Evolutionary conservation across 768 basidiomycete genomes (phyloP).

Genomic region (Suillus luteus): DNA sequence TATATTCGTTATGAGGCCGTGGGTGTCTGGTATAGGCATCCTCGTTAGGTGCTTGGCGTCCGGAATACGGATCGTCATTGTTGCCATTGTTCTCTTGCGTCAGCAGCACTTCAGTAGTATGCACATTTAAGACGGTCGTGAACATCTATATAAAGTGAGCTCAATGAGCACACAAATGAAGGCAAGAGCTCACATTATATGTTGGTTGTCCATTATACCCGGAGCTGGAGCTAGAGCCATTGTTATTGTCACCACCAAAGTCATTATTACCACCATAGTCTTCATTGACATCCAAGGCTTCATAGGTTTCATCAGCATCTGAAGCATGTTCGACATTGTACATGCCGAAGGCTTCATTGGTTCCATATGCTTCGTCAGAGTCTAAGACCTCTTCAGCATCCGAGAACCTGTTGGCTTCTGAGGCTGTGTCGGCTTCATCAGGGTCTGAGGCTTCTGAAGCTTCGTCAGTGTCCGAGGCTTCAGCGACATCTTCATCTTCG

Average conservation of each 20-base stretch:
- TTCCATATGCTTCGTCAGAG: too few relatives aligned
- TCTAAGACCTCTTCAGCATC: too few relatives aligned
- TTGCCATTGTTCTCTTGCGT: neutral
- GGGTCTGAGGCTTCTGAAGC: too few relatives aligned
- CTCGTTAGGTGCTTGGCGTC: neutral
- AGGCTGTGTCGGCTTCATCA: too few relatives aligned
- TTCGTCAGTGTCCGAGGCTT: too few relatives aligned
- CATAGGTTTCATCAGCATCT: neutral
- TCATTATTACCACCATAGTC: neutral
- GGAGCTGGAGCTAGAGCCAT: neutral
- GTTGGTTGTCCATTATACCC: neutral
- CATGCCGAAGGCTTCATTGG: neutral
- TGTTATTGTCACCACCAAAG: neutral
- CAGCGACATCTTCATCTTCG: too few relatives aligned
- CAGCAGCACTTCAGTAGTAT: neutral
- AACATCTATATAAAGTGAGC: neutral
- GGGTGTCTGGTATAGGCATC: neutral
- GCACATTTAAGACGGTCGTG: neutral
- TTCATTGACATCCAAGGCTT: neutral
- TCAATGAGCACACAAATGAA: neutral
- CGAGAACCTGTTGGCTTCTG: too few relatives aligned
- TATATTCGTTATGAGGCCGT: too few relatives aligned
- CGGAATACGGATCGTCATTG: neutral
- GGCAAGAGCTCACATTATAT: neutral
- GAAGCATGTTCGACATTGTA: neutral